A percentile compares a stretch with the other conserved stretches of the same genome.
These are phyloP conservation scores for Kalmusia sp. DNA, from an alignment of 2,329 filamentous ascomycete genomes.

Conservation along the genomic window DNA sequence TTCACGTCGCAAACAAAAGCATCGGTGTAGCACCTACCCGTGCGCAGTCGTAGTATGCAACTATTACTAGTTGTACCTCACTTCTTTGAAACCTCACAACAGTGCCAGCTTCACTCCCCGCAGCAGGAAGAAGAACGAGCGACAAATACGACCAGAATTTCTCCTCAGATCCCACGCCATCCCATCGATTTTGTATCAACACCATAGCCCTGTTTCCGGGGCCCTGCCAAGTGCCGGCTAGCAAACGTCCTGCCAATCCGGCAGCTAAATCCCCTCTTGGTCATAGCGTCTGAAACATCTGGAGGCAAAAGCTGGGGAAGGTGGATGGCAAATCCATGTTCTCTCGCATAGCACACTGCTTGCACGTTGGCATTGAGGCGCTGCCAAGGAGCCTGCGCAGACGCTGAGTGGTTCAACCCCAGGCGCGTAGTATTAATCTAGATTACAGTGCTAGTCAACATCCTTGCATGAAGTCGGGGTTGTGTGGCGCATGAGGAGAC, in stretches of 20 bases:
- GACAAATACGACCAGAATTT: background rate
- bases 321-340: background rate
- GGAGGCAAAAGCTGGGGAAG: background rate
- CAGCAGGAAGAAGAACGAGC: background rate
- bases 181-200: background rate
- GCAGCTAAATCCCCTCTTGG: background rate
- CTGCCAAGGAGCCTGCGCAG: background rate
- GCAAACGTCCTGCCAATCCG: conserved; percentile 3
- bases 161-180: background rate
- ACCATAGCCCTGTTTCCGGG: background rate
- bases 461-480: background rate
- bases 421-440: conserved; percentile 1
- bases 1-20: background rate
- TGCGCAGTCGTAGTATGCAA: too few species aligned
- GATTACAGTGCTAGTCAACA: background rate
- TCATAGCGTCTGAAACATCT: conserved; percentile 2
- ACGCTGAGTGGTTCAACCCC: conserved; percentile 1
- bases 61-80: too few species aligned
- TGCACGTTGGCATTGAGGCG: background rate
- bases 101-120: too few species aligned
- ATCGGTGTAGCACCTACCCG: too few species aligned
- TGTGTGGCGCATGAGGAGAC: background rate
- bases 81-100: too few species aligned
- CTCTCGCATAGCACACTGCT: background rate
- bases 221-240: background rate